Evolutionary conservation across 106 monocot genomes (phyloP), one percentile per base, ranked within the genome.

Genomic region (Narthecium ossifragum): DNA sequence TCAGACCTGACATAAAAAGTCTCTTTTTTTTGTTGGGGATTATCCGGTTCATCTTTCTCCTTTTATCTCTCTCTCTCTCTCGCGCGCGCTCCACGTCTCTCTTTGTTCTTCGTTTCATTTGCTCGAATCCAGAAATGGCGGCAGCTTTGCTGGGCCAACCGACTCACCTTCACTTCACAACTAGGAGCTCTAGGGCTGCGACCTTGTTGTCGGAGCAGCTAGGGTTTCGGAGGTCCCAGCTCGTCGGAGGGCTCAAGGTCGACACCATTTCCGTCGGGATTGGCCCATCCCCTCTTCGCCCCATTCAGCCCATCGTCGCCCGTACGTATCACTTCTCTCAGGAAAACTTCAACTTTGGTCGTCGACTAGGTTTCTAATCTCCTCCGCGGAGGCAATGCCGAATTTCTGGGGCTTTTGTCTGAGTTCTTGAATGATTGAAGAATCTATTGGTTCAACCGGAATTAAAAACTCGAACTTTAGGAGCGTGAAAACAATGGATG

Each of bases 191-290:
- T 37, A 57, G 27, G 37, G 33, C 23, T 57, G 22, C 22, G 33
- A 23, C 13, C 37, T 17, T 26, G 6, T 46, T 29, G 21, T 43
- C 21, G 60, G 60, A 29, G 41, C 36, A 56, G 30, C 27, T 74
- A 21, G 60, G 74, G 33, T 74, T 74, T 54, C 46, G 34, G 45
- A 54, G 67, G 14, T 74, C 74, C 23, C 61, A 74, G 47, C 46
- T n/a, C n/a, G n/a, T 67, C 32, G 34, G 34, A 39, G 74, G 74
- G 3, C 21, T 59, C 46, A 21, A 29, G 57, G 21, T 73, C 39
- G 25, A n/a, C 61, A 26, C 31, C 29, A n/a, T 49, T 55, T 14
- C 28, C 5, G 2, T 46, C 59, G 26, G 7, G 27, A n/a, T 9
- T 27, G 43, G 43, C 18, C 4, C 37, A 1, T 27, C 43, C 34